Percentiles rank a stretch among this genome's conserved stretches.
Conservation (phyloP, 1,284 basidiomycete genomes). For the Boletus albobrunnescens region DNA sequence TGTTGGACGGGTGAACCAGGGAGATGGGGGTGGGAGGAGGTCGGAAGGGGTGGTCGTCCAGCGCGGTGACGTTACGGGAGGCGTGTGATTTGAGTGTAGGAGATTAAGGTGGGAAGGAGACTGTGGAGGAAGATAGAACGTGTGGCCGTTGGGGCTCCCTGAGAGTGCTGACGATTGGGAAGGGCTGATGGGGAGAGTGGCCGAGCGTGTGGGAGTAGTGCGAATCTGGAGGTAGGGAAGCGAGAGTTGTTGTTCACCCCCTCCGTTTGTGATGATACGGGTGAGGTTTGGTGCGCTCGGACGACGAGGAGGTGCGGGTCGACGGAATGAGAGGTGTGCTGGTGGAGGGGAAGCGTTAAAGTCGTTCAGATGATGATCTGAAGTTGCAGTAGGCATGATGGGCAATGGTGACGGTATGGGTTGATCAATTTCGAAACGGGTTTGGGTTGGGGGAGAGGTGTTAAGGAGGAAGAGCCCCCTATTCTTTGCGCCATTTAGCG, state of each 20-base stretch:
- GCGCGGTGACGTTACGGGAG: constrained; percentile 45
- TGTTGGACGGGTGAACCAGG: constrained; percentile 40
- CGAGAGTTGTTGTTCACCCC: constrained; percentile 41
- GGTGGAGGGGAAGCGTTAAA: constrained; percentile 61
- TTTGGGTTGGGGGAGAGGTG: constrained; percentile 49
- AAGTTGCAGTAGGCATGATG: constrained; percentile 37
- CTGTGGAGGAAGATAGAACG: constrained; percentile 42
- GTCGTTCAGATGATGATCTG: constrained; percentile 42
- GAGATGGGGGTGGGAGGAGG: constrained; percentile 35
- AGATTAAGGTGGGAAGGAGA: constrained; percentile 64
- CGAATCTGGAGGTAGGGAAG: constrained; percentile 56
- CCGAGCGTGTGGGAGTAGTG: constrained; percentile 52
- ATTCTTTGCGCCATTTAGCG: constrained; percentile 34
- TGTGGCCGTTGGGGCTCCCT: constrained; percentile 30
- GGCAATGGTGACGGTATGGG: constrained; percentile 35
- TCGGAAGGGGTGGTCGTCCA: constrained; percentile 30
- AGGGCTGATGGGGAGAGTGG: constrained; percentile 55
- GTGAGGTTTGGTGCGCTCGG: constrained; percentile 62
- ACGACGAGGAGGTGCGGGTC: constrained; percentile 49
- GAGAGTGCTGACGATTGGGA: constrained; percentile 14
- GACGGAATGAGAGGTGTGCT: constrained; percentile 55
- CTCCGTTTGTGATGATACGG: constrained; percentile 47
- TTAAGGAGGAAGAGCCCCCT: constrained; percentile 64
- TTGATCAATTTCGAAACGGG: constrained; percentile 55
- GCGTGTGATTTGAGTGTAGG: constrained; percentile 52